These are phyloP conservation scores for Fraxinus paxiana DNA, from an alignment of 305 asterid species.

Conservation along the genomic window DNA sequence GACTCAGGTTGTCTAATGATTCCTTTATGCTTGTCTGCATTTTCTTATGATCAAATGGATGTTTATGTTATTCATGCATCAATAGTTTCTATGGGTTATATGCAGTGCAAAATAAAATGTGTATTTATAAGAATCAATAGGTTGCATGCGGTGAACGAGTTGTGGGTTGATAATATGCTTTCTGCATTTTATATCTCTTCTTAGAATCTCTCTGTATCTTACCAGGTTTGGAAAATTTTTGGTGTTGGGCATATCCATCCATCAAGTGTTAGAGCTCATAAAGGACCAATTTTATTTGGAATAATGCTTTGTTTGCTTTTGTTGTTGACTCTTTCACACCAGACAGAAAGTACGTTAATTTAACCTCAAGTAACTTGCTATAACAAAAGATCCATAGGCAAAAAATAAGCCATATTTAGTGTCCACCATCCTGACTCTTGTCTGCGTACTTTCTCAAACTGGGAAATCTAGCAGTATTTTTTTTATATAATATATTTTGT, in stretches of 20 bases:
- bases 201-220: neutral
- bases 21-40: neutral
- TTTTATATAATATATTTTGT: neutral
- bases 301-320: neutral
- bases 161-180: neutral
- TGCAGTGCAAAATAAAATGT: neutral
- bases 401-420: neutral
- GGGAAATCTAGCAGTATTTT: neutral
- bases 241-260: neutral
- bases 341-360: neutral
- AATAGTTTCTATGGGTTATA: neutral
- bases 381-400: neutral
- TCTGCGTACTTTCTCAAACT: neutral
- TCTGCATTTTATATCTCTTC: neutral
- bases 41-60: neutral
- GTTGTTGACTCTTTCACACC: neutral
- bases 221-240: no score
- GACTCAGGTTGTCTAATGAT: slow-evolving; percentile 49
- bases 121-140: neutral
- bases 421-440: neutral
- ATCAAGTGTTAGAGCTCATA: neutral
- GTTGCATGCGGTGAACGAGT: neutral
- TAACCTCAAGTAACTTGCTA: neutral
- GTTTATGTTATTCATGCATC: neutral
- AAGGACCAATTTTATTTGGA: neutral